Percentiles rank a stretch among this genome's conserved stretches.
Evolutionary conservation across 1,284 basidiomycete genomes (phyloP).

Genomic region (Microbotryomycetes sp.): DNA sequence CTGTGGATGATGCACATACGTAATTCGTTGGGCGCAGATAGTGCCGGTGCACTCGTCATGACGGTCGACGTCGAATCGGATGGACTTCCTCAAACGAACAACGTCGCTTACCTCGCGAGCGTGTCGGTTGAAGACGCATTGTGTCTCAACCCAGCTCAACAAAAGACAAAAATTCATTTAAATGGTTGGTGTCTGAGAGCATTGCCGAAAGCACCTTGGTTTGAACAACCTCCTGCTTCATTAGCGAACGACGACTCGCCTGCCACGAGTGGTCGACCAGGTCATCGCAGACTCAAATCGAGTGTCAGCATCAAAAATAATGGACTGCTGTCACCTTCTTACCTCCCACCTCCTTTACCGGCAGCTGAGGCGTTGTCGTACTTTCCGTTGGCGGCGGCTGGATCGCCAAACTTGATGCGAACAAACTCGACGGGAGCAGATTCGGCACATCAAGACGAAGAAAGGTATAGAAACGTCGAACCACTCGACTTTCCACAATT

Average conservation of each 20-base stretch:
- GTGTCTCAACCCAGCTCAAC: neutral
- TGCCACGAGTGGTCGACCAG: slow-evolving; percentile 8
- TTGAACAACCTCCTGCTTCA: slow-evolving; percentile 13
- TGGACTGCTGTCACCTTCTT: slow-evolving; percentile 5
- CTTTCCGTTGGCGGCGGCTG: neutral
- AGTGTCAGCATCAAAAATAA: neutral
- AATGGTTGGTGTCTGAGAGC: slow-evolving; percentile 24
- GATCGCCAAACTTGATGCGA: neutral
- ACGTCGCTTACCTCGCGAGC: slow-evolving; percentile 6
- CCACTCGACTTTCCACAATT: neutral
- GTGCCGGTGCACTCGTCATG: slow-evolving; percentile 13
- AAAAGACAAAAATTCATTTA: slow-evolving; percentile 13
- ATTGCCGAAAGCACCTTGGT: slow-evolving; percentile 14
- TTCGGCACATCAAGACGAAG: neutral
- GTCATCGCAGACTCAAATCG: slow-evolving; percentile 21
- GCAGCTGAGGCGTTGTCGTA: neutral
- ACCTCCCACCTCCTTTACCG: neutral
- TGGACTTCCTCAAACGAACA: neutral
- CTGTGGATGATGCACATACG: slow-evolving; percentile 15
- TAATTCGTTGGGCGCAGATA: slow-evolving; percentile 9
- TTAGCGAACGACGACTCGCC: neutral
- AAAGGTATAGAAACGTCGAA: neutral
- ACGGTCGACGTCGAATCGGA: too few species aligned
- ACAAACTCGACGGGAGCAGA: neutral
- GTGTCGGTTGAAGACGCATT: slow-evolving; percentile 24